Conservation (phyloP, 768 basidiomycete species). For the Boletus fagicola region DNA sequence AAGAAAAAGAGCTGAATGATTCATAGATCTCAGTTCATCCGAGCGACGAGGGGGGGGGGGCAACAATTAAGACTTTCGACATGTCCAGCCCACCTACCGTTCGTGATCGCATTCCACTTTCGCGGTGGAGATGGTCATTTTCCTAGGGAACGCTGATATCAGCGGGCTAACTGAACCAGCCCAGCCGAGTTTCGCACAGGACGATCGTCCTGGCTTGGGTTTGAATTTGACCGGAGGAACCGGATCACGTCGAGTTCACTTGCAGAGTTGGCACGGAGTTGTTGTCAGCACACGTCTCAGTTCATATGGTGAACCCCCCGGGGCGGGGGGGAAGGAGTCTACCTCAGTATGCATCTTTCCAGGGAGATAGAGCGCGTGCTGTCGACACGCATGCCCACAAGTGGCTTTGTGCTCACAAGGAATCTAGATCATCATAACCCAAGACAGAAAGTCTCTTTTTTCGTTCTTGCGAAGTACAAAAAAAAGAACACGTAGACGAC, state of each 20-base stretch:
- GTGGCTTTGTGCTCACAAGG: no score
- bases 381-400: not conserved
- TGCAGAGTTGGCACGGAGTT: not conserved
- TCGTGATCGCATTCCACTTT: not conserved
- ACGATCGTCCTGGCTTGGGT: not conserved
- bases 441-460: not conserved
- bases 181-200: not conserved
- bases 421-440: not conserved
- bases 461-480: not conserved
- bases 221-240: not conserved
- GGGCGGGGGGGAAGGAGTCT: not conserved
- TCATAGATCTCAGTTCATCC: not conserved
- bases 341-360: not conserved
- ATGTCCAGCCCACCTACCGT: not conserved
- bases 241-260: not conserved
- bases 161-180: not conserved
- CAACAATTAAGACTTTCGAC: not conserved
- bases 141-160: not conserved
- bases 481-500: not conserved
- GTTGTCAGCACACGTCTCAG: not conserved
- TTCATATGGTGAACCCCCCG: not conserved
- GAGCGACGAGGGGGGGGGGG: no score
- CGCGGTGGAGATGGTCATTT: no score
- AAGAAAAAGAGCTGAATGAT: not conserved
- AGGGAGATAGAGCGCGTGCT: no score